Base-by-base conservation (phyloP, 495 filamentous ascomycete species). In the Neurospora africana region DNA sequence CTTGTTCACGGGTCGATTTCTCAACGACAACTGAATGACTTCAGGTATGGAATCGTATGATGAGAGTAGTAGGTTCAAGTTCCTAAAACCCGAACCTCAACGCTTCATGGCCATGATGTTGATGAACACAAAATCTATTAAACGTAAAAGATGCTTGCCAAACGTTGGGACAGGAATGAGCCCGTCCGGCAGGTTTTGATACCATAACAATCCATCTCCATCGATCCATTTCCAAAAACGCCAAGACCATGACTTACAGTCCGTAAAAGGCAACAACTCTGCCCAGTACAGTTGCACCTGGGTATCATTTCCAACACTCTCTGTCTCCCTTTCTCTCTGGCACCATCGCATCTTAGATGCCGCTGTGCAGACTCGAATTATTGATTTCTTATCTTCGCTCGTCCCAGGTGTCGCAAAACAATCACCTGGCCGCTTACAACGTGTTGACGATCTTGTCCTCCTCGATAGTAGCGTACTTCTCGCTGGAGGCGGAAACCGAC, bases 381-480 rank as follows among this genome's bases (percentile, higher is more conserved):
- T 61, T 61, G 17, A 30, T 11, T 15, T 61, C 23, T 61, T 1
- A 15, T 61, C 23, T 61, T 8, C 10, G 23, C 23, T 61, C 47
- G 47, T 53, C 11, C 47, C 5, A 13, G 47, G 47, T 61, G 23
- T 61, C 13, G 47, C 23, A 30, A 30, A 61, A 27, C 21, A 61
- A 61, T 30, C 47, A 61, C 15, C 47, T 61, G 47, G 47, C 23
- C 47, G 35, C 67, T 74, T 73, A 74, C 21, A 72, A 44, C 15
- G 75, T 61, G 37, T 72, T 77, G 61, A 93, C 89, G 35, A 90
- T 78, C 75, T 90, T 81, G 76, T 97, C 93, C 74, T 93, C 91
- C 78, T 97, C 93, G 68, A 97, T 89, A 11, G 86, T 79, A 1
- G 91, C 89, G 53, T 88, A 83, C 79, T 91, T 91, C 69, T 89